Evolutionary conservation across 2,329 filamentous ascomycete species (phyloP).

Genomic region (Penicillium sclerotigenum): DNA sequence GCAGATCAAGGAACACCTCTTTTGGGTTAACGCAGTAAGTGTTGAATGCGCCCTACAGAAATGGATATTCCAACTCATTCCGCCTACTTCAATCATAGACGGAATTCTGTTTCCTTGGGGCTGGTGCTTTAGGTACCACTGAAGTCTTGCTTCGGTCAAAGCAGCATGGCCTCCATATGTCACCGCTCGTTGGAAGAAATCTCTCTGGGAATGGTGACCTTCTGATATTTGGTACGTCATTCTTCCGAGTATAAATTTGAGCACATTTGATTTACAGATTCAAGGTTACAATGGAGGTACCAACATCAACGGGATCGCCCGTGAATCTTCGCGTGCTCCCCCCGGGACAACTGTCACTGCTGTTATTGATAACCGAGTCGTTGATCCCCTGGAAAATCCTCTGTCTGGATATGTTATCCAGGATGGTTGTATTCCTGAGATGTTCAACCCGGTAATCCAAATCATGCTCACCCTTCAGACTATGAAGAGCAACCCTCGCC

Average conservation of each 20-base stretch:
- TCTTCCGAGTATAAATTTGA: neutral
- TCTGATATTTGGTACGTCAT: constrained; percentile 5
- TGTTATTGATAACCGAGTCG: constrained; percentile 13
- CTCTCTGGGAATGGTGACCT: constrained; percentile 11
- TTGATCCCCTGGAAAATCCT: neutral
- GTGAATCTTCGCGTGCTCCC: neutral
- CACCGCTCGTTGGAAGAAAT: constrained; percentile 51
- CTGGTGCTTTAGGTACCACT: constrained; percentile 62
- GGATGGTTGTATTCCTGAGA: constrained; percentile 17
- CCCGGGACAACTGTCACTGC: constrained; percentile 18
- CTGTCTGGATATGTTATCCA: constrained; percentile 17
- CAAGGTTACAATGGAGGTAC: constrained; percentile 40
- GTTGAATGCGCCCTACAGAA: neutral
- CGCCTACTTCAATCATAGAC: constrained; percentile 29
- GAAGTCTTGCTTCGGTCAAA: constrained; percentile 63
- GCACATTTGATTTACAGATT: neutral
- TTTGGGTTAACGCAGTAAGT: constrained; percentile 60
- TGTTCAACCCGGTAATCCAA: constrained; percentile 13
- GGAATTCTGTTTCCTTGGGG: constrained; percentile 64
- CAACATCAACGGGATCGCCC: constrained; percentile 4
- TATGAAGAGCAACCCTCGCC: neutral
- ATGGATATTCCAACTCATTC: neutral
- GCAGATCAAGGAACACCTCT: constrained; percentile 54
- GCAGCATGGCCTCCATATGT: constrained; percentile 57
- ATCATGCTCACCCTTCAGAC: constrained; percentile 9